Evolutionary conservation across 1,139 yeast genomes (phyloP).

Genomic region (Yamadazyma dendronema): DNA sequence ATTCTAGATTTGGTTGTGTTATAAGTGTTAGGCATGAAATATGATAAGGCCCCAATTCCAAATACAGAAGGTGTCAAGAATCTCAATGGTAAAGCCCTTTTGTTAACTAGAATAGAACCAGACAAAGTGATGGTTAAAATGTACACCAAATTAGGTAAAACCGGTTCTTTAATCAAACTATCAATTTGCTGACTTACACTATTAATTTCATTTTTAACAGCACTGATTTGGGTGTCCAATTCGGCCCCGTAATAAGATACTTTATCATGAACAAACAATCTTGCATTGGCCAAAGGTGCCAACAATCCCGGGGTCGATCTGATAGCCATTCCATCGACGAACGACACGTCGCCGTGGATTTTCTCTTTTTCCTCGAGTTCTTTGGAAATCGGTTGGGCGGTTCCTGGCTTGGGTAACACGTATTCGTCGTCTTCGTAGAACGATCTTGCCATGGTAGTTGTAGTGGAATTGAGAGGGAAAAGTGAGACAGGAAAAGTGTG

Average conservation of each 20-base stretch:
- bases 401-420: constrained; percentile 47
- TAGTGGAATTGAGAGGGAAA: background rate
- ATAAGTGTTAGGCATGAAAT: constrained; percentile 39
- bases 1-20: constrained; percentile 31
- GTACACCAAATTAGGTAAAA: constrained; percentile 53
- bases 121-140: constrained; percentile 54
- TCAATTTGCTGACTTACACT: constrained; percentile 24
- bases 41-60: constrained; percentile 42
- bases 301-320: constrained; percentile 49
- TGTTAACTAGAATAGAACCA: constrained; percentile 54
- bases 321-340: constrained; percentile 53
- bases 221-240: constrained; percentile 43
- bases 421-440: constrained; percentile 55
- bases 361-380: constrained; percentile 40
- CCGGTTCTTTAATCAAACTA: constrained; percentile 38
- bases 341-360: constrained; percentile 39
- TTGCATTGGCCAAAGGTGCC: constrained; percentile 33
- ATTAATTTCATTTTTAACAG: constrained; percentile 39
- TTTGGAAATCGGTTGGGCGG: constrained; percentile 32
- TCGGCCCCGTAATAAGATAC: constrained; percentile 40
- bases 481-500: background rate
- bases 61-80: constrained; percentile 49
- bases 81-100: constrained; percentile 47
- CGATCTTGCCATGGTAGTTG: constrained; percentile 26
- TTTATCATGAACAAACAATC: constrained; percentile 39